phyloP scores from a whole-genome alignment of 108 stramenopile species.

The Nitzschia sp. region DNA sequence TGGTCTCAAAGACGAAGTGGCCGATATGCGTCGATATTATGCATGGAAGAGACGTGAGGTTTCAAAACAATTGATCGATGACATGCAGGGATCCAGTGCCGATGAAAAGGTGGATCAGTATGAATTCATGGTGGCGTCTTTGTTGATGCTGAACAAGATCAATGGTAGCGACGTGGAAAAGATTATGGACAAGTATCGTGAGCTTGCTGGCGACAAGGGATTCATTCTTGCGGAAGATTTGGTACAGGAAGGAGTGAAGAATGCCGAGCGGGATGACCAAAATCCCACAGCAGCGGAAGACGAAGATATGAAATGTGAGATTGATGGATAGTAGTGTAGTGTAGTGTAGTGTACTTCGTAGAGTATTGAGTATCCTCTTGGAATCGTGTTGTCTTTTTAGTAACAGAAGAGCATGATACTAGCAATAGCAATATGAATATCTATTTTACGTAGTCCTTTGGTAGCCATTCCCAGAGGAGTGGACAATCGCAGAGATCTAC shows the following conservation, averaged over 20 bases:
- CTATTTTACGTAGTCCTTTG: too few relatives aligned
- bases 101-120: constrained; percentile 50
- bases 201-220: constrained; percentile 36
- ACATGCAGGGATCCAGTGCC: constrained; percentile 31
- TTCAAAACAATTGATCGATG: constrained; percentile 31
- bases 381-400: too few relatives aligned
- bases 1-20: constrained; percentile 28
- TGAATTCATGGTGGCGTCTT: constrained; percentile 56
- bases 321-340: too few relatives aligned
- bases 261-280: background rate
- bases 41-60: constrained; percentile 55
- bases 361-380: too few relatives aligned
- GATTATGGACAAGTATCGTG: constrained; percentile 59
- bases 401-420: too few relatives aligned
- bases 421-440: too few relatives aligned
- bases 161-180: constrained; percentile 39
- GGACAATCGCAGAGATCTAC: too few relatives aligned
- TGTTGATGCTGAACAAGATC: constrained; percentile 49
- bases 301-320: background rate
- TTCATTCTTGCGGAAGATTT: constrained; percentile 18
- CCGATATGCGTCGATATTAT: constrained; percentile 32
- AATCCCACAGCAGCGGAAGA: background rate
- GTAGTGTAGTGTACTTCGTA: too few relatives aligned
- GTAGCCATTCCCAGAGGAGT: too few relatives aligned
- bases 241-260: background rate